A percentile compares a stretch with the other conserved stretches of the same genome.
Evolutionary conservation across 2,329 filamentous ascomycete genomes (phyloP).

Genomic region (Xylaria digitata): DNA sequence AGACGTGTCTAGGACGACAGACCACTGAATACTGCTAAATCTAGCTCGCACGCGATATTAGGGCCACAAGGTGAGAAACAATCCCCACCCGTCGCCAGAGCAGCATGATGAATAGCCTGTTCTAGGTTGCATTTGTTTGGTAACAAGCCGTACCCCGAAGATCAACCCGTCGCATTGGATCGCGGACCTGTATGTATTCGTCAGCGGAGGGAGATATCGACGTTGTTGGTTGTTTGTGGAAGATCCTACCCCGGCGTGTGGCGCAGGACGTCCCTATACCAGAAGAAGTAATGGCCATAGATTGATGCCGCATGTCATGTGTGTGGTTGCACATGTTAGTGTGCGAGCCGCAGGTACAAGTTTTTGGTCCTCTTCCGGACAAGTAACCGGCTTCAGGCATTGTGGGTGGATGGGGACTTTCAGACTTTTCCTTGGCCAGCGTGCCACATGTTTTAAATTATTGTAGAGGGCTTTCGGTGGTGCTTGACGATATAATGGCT

Average conservation of each 20-base stretch:
- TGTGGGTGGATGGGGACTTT: not conserved
- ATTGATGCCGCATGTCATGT: constrained; percentile 3
- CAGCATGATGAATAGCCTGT: constrained; percentile 10
- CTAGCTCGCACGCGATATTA: not conserved
- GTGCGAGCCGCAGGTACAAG: constrained; percentile 25
- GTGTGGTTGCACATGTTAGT: constrained; percentile 15
- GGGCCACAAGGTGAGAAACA: constrained; percentile 3
- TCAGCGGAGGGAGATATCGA: constrained; percentile 20
- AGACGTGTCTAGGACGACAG: constrained; percentile 1
- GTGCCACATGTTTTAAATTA: constrained; percentile 13
- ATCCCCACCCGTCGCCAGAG: not conserved
- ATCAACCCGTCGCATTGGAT: constrained; percentile 13
- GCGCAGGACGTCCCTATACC: constrained; percentile 4
- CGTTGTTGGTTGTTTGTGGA: constrained; percentile 13
- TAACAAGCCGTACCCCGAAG: constrained; percentile 3
- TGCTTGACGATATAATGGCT: not conserved
- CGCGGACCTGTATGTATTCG: constrained; percentile 20
- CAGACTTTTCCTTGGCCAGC: constrained; percentile 8
- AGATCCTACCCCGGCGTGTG: constrained; percentile 1
- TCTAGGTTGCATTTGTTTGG: not conserved
- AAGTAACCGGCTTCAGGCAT: constrained; percentile 5
- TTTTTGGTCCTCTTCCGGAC: constrained; percentile 24
- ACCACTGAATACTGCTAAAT: not conserved
- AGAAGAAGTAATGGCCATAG: constrained; percentile 1
- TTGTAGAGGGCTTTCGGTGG: not conserved